A percentile compares a stretch with the other conserved stretches of the same genome.
Conservation (phyloP, 257 asterid genomes). For the Solanum habrochaites region DNA sequence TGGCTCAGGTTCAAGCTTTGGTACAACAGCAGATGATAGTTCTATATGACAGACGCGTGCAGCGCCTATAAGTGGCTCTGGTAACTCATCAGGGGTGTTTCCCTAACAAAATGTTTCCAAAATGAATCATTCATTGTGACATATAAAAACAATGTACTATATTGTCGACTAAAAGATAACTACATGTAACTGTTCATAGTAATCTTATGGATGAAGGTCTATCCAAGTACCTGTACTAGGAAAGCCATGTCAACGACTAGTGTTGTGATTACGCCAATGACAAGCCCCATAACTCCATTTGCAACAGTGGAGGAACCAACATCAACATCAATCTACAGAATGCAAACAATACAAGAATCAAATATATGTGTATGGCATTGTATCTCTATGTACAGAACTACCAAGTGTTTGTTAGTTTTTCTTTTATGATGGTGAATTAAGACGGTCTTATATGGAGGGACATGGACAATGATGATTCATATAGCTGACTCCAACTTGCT, state of each 20-base stretch:
- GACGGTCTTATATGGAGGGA: background rate
- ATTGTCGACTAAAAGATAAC: background rate
- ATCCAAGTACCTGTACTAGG: constrained; percentile 74
- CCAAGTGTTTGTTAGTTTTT: no score
- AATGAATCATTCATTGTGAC: background rate
- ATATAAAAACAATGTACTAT: background rate
- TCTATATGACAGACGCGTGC: constrained; percentile 37
- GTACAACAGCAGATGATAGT: constrained; percentile 26
- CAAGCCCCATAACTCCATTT: constrained; percentile 97
- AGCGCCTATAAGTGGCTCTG: constrained; percentile 35
- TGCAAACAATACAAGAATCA: background rate
- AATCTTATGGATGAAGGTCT: background rate
- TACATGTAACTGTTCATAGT: background rate
- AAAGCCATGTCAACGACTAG: constrained; percentile 99
- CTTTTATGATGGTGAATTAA: background rate
- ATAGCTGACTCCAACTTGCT: background rate
- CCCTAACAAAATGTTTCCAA: constrained; percentile 3
- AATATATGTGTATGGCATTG: background rate
- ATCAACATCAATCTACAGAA: constrained; percentile 79
- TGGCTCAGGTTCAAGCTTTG: constrained; percentile 19
- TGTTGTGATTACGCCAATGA: constrained; percentile 76
- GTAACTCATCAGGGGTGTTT: constrained; percentile 30
- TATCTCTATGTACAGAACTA: no score
- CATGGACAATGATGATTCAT: background rate
- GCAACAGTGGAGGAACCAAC: constrained; percentile 97